Percentiles rank a stretch among this genome's conserved stretches.
phyloP scores from a whole-genome alignment of 176 grass and related monocot species.

The Alloteropsis semialata region DNA sequence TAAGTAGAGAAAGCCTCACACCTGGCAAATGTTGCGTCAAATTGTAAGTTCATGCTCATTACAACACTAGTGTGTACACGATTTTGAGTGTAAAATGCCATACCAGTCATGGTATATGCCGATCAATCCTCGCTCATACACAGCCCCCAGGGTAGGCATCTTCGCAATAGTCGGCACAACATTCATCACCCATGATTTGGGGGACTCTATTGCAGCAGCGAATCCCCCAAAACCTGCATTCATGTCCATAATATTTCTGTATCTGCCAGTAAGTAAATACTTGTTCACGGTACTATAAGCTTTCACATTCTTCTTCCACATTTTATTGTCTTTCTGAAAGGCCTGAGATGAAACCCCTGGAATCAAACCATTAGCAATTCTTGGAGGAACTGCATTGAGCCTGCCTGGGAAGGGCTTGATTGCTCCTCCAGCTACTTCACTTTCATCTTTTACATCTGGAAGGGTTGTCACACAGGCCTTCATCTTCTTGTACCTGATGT shows the following conservation, averaged over 20 bases:
- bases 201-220: slow-evolving; percentile 69
- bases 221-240: slow-evolving; percentile 79
- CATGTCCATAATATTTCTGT: slow-evolving; percentile 97
- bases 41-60: slow-evolving; percentile 1
- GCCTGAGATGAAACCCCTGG: slow-evolving; percentile 58
- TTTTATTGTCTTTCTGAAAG: slow-evolving; percentile 68
- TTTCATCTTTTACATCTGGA: slow-evolving; percentile 60
- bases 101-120: slow-evolving; percentile 97
- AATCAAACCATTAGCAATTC: slow-evolving; percentile 63
- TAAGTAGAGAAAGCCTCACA: slow-evolving; percentile 94
- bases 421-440: slow-evolving; percentile 68
- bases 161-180: slow-evolving; percentile 64
- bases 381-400: slow-evolving; percentile 77
- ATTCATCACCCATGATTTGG: slow-evolving; percentile 91
- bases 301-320: slow-evolving; percentile 83
- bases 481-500: slow-evolving; percentile 76
- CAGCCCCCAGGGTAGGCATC: slow-evolving; percentile 58
- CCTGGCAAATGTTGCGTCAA: slow-evolving; percentile 33
- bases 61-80: background rate
- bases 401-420: slow-evolving; percentile 75
- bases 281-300: slow-evolving; percentile 82
- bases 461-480: slow-evolving; percentile 77
- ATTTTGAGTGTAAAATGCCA: background rate
- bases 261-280: slow-evolving; percentile 66
- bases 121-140: slow-evolving; percentile 84